Evolutionary conservation across 1,284 basidiomycete species (phyloP), one percentile per base, ranked within the genome.

Genomic region (Megacollybia platyphylla): DNA sequence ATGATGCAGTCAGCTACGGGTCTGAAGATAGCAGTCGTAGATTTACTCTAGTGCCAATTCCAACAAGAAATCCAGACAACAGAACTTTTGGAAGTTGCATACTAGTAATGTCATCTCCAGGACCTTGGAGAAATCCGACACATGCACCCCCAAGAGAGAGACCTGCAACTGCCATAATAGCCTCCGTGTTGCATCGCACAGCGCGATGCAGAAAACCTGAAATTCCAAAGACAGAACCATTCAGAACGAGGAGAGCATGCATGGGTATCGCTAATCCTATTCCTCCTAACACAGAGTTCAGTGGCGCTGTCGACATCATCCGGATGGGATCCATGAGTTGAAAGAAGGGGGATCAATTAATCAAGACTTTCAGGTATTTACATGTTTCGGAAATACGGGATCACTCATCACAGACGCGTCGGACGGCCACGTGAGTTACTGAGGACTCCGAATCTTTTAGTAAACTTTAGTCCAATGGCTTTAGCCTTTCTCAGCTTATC

Each of bases 211-310:
- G 49, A 46, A 81, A 76, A 2, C 76, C 76, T 8, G 76, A 79
- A 36, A 82, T 71, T 3, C 80, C 80, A 44, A 81, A 71, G 20
- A 75, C 69, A 43, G 64, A 65, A 18, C 79, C 78, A 40, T 76
- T 79, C 35, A 75, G 62, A 11, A 70, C 49, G 20, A 79, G 59
- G 11, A 83, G 61, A 7, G 68, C 57, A 47, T 78, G 70, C 0
- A 73, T 68, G 3, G 79, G 65, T 31, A 79, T 46, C 39, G 77
- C 63, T 24, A 83, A 64, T 30, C 73, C 64, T 28, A 75, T 45
- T 2, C 79, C 80, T 10, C 79, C 79, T n/a, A 79, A 49, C 45
- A 81, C 64, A 5, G 78, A 77, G 40, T 72, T 67, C 11, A 79
- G 51, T 5, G 79, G 76, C 5, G 71, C 72, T 48, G 68, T 64